Evolutionary conservation across 192 early-diverging fungal genomes (phyloP), one percentile per base, ranked within the genome.

Genomic region (Polychytrium aggregatum): DNA sequence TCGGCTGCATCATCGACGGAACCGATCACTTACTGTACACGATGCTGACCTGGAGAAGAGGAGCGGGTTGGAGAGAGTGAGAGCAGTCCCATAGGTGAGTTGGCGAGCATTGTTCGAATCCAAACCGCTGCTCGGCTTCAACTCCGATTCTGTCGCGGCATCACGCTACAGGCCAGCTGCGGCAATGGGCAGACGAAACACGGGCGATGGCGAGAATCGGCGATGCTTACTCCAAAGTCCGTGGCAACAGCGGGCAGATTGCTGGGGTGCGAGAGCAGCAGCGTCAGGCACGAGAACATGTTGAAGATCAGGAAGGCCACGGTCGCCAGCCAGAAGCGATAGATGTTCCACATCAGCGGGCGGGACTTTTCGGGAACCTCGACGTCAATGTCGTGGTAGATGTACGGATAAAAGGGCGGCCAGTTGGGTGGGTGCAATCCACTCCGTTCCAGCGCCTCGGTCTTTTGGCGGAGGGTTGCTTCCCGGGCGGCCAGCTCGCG

Each of bases 171-270:
- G 31, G n/a, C n/a, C 31, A 33, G 4, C 31, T 4, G 11, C 31
- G 31, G 6, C 31, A 33, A 11, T 33, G 6, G 31, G 31, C 31
- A 33, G 31, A 8, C 31, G 31, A 11, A 33, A n/a, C n/a, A n/a
- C n/a, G n/a, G n/a, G n/a, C n/a, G n/a, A n/a, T n/a, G n/a, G n/a
- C n/a, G n/a, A n/a, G n/a, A n/a, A n/a, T n/a, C n/a, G n/a, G n/a
- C n/a, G n/a, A n/a, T n/a, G n/a, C n/a, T n/a, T n/a, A 84, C 83
- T 11, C 85, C 87, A 65, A 90, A 80, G 65, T 82, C 79, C n/a
- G 82, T 71, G 13, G 83, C 78, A 8, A 82, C 70, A 48, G 76
- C 81, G 7, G 78, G 71, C 41, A 86, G 66, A 28, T 76, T 78
- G 1, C 52, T 50, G 5, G 71, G 61, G 47, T 83, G 81, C 1